A percentile compares a stretch with the other conserved stretches of the same genome.
Conservation (phyloP, 2,329 filamentous ascomycete species). For the Chlorencoelia australis region DNA sequence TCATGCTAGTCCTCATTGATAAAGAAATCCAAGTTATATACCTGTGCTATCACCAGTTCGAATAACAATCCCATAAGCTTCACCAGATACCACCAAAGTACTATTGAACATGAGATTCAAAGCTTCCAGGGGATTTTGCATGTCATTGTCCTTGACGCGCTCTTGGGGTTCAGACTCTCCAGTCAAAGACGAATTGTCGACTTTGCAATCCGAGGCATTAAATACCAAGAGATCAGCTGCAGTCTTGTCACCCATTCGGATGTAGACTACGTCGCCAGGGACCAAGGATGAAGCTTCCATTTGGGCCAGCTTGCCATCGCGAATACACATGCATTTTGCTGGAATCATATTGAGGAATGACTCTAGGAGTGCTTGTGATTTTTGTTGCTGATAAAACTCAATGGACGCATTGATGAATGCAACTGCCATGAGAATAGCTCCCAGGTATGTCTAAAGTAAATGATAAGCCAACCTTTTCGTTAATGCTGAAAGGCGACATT, state of each 20-base stretch:
- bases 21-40: no score
- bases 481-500: neutral
- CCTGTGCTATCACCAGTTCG: conserved; percentile 61
- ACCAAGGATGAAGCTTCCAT: conserved; percentile 34
- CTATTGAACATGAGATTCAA: conserved; percentile 33
- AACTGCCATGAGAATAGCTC: conserved; percentile 11
- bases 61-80: conserved; percentile 60
- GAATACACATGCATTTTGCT: conserved; percentile 33
- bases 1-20: no score
- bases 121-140: conserved; percentile 55
- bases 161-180: conserved; percentile 77
- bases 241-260: conserved; percentile 91
- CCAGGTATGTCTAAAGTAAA: conserved; percentile 10
- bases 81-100: conserved; percentile 59
- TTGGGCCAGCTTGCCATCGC: conserved; percentile 34
- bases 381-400: conserved; percentile 13
- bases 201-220: conserved; percentile 48
- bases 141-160: conserved; percentile 56
- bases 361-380: conserved; percentile 27
- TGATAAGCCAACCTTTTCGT: neutral
- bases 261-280: conserved; percentile 76
- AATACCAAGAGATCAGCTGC: conserved; percentile 67
- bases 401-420: conserved; percentile 13
- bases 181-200: conserved; percentile 95
- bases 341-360: conserved; percentile 37